A percentile compares a stretch with the other conserved stretches of the same genome.
Conservation (phyloP, 1,284 basidiomycete genomes). For the Sanghuangporus sanghuang region DNA sequence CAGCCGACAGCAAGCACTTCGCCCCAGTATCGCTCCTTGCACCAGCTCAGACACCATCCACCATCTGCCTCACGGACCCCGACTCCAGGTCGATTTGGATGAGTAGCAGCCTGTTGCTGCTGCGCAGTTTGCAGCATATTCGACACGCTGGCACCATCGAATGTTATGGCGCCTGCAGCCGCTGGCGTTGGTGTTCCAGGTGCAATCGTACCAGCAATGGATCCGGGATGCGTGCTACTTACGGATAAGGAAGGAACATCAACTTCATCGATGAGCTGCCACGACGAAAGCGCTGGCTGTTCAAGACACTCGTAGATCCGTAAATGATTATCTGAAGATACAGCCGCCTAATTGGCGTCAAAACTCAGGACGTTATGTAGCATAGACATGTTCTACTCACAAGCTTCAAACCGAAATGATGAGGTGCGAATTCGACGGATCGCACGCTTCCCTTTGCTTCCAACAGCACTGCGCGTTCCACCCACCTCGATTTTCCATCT, state of each 20-base stretch:
- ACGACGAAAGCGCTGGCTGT: slow-evolving; percentile 70
- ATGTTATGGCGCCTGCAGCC: slow-evolving; percentile 29
- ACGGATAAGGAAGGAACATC: slow-evolving; percentile 61
- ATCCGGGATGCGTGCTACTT: slow-evolving; percentile 35
- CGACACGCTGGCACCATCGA: slow-evolving; percentile 53
- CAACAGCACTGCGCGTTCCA: slow-evolving; percentile 67
- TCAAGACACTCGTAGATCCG: slow-evolving; percentile 90
- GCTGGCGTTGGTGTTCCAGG: slow-evolving; percentile 68
- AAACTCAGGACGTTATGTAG: neutral
- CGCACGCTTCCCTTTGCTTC: slow-evolving; percentile 85
- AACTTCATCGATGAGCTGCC: slow-evolving; percentile 77
- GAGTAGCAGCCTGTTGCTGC: slow-evolving; percentile 43
- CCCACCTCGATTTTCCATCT: slow-evolving; percentile 47
- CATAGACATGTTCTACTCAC: slow-evolving; percentile 38
- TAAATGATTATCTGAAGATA: slow-evolving; percentile 81
- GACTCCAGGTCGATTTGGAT: slow-evolving; percentile 43
- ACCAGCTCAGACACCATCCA: slow-evolving; percentile 92
- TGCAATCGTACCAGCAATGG: slow-evolving; percentile 46
- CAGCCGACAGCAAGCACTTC: slow-evolving; percentile 75
- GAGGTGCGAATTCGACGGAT: slow-evolving; percentile 80
- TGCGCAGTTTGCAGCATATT: slow-evolving; percentile 39
- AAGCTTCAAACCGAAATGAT: slow-evolving; percentile 81
- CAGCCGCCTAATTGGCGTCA: slow-evolving; percentile 56
- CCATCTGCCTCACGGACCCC: slow-evolving; percentile 78
- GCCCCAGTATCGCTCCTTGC: slow-evolving; percentile 91